phyloP scores from a whole-genome alignment of 2,329 filamentous ascomycete species.

The Trichothecium sympodiale region DNA sequence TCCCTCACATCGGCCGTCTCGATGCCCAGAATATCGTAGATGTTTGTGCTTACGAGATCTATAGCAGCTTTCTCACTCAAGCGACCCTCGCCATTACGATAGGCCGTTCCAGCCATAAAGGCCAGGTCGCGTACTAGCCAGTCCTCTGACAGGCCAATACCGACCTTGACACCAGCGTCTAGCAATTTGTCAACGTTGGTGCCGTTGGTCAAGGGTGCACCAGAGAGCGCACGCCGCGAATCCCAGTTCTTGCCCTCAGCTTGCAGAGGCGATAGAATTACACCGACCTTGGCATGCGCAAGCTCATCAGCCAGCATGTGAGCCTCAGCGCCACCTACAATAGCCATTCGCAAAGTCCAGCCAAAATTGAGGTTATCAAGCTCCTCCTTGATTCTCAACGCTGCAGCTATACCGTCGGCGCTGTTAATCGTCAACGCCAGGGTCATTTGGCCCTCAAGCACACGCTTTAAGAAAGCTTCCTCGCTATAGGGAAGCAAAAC shows the following conservation, averaged over 20 bases:
- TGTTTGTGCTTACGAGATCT: conserved; percentile 43
- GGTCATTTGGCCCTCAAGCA: conserved; percentile 40
- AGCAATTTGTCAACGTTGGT: conserved; percentile 48
- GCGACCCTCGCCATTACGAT: conserved; percentile 41
- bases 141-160: conserved; percentile 49
- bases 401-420: conserved; percentile 49
- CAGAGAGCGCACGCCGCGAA: conserved; percentile 48
- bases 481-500: conserved; percentile 29
- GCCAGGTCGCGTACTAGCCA: conserved; percentile 51
- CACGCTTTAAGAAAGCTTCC: conserved; percentile 37
- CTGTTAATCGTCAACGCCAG: conserved; percentile 50
- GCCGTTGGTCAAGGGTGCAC: conserved; percentile 55
- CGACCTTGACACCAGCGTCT: conserved; percentile 46
- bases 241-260: conserved; percentile 48
- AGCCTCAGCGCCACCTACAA: conserved; percentile 54
- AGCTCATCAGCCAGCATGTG: conserved; percentile 48
- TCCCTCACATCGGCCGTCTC: conserved; percentile 15
- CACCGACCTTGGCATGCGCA: conserved; percentile 41
- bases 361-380: conserved; percentile 28
- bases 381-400: conserved; percentile 46
- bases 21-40: conserved; percentile 46
- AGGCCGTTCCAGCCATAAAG: conserved; percentile 48
- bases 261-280: conserved; percentile 49
- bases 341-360: conserved; percentile 34
- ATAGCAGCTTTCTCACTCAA: conserved; percentile 44